Evolutionary conservation across 352 stramenopile species (phyloP), one percentile per base, ranked within the genome.

Genomic region (Pythium graminicola): DNA sequence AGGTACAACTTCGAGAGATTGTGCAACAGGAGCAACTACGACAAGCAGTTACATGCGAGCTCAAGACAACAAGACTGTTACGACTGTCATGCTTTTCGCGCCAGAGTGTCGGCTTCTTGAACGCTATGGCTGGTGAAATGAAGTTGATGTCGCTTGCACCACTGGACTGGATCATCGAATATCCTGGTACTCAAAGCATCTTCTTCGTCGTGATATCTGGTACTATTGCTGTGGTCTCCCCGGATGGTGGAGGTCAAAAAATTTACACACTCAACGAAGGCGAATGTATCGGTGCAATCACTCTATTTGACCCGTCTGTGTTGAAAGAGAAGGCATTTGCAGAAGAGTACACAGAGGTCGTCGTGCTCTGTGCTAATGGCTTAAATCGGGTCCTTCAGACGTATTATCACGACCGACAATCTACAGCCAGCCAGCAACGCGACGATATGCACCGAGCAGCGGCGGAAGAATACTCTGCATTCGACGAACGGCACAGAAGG

Each of bases 121-220:
- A 70, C 26, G 57, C 57, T 6, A 40, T 70, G 6, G 62, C 62
- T 5, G 45, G 27, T 14, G 46, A 57, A 33, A 65, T 70, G 62
- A 50, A 47, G 26, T 20, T 65, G 8, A 7, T 52, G 24, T 58
- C 52, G 14, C 42, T 70, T 10, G 57, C 62, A 19, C 57, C 62
- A 7, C 57, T 70, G 3, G 62, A 70, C 29, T 70, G 62, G 62
- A 27, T 70, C 5, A 50, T 70, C 17, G 56, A 69, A 26, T 62
- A 65, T 22, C 61, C 61, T 4, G 56, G 48, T 8, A 65, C 55
- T 1, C 51, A 70, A 16, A 55, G 49, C 26, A 2, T 55, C 1
- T 58, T 70, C 39, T 65, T 67, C 13, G 56, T 70, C 2, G 54
- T 70, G 16, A 10, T 64, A 2, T 51, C 48, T 0, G 62, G 62